Evolutionary conservation across 371 early-diverging fungal genomes (phyloP).

Genomic region (Dinochytrium kinnereticum): DNA sequence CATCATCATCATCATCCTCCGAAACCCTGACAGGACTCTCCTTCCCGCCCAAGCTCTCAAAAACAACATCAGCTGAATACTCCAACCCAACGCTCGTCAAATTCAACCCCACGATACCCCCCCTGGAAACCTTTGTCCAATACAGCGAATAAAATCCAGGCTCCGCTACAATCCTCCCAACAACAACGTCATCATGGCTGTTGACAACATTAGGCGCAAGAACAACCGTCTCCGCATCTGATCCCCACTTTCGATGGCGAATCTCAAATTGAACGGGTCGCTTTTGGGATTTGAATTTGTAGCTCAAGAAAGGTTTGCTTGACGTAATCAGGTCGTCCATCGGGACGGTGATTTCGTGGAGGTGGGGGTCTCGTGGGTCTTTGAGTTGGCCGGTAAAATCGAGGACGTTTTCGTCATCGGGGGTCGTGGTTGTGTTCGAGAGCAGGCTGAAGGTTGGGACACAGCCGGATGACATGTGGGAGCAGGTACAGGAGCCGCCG

Average conservation of each 20-base stretch:
- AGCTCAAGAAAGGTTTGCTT: slow-evolving; percentile 13
- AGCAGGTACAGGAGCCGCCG: slow-evolving; percentile 80
- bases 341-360: slow-evolving; percentile 31
- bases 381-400: slow-evolving; percentile 40
- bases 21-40: not conserved
- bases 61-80: slow-evolving; percentile 12
- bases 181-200: slow-evolving; percentile 4
- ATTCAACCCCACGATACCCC: slow-evolving; percentile 11
- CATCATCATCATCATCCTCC: slow-evolving; percentile 19
- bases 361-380: slow-evolving; percentile 19
- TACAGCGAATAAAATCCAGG: slow-evolving; percentile 18
- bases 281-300: slow-evolving; percentile 35
- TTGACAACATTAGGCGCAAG: not conserved
- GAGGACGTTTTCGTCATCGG: slow-evolving; percentile 35
- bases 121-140: slow-evolving; percentile 10
- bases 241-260: slow-evolving; percentile 26
- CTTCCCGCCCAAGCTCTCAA: not conserved
- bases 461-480: slow-evolving; percentile 65
- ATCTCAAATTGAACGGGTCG: slow-evolving; percentile 35
- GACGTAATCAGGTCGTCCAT: slow-evolving; percentile 26
- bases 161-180: slow-evolving; percentile 8
- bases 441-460: slow-evolving; percentile 46
- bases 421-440: slow-evolving; percentile 34
- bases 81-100: slow-evolving; percentile 11
- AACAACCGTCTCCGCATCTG: slow-evolving; percentile 21